A percentile compares a stretch with the other conserved stretches of the same genome.
Conservation (phyloP, 2,329 filamentous ascomycete species). For the Cladophialophora carrionii region DNA sequence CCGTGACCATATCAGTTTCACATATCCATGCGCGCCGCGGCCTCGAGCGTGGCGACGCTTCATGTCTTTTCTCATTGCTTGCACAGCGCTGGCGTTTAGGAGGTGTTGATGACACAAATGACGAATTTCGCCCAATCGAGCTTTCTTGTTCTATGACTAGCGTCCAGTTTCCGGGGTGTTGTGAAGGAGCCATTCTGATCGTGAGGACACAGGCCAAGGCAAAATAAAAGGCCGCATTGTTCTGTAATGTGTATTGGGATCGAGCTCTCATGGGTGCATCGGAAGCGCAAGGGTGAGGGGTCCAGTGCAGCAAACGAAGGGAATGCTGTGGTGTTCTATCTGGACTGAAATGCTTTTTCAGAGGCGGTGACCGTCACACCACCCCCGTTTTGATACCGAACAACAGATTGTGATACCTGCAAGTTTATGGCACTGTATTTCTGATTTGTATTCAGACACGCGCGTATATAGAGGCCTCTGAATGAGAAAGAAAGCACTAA, state of each 20-base stretch:
- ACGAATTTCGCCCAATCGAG: constrained; percentile 1
- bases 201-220: background rate
- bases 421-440: constrained; percentile 5
- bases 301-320: constrained; percentile 1
- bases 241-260: background rate
- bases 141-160: background rate
- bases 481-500: background rate
- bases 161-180: background rate
- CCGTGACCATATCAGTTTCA: background rate
- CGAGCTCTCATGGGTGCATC: background rate
- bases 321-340: constrained; percentile 12
- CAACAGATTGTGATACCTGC: constrained; percentile 19
- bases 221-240: background rate
- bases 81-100: constrained; percentile 25
- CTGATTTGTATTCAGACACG: background rate
- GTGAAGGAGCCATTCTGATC: background rate
- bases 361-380: background rate
- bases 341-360: background rate
- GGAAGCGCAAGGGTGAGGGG: background rate
- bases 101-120: constrained; percentile 9
- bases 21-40: background rate
- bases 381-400: background rate
- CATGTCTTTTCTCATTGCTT: constrained; percentile 11
- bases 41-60: background rate
- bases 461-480: background rate